Base-by-base conservation (phyloP, 371 early-diverging fungal genomes). In the Dichotomocladium elegans region DNA sequence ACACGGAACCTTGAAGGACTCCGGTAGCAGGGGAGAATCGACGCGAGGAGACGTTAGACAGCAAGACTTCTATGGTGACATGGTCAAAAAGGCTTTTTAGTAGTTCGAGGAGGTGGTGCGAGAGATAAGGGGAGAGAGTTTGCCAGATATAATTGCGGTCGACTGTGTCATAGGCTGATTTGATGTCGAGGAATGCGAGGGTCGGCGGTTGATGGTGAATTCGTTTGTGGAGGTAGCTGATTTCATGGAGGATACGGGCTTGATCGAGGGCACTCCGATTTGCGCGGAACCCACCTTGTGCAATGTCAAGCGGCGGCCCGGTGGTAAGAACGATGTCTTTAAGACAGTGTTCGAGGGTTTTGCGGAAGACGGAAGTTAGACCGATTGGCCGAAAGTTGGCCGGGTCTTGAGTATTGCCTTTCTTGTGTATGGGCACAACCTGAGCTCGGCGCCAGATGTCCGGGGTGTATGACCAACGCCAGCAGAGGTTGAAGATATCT, bases 141-240 rank as follows among this genome's bases (percentile, higher is more conserved):
- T 47, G 11, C 64, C 64, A 63, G n/a, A 58, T 58, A 27, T 51
- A 21, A 4, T 17, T 29, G 6, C 64, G 35, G 41, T 63, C 48
- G 1, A 49, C 47, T 0, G 45, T 50, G 30, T 58, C 63, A 41
- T 58, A 63, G 0, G 60, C 67, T 9, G 55, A 27, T 34, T 60
- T 55, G 7, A 62, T 67, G 19, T 67, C 63, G 2, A 67, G 55
- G 27, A 67, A 62, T 4, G 53, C 58, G 0, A 61, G 41, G n/a
- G 47, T 42, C 1, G 62, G 54, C 0, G 40, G 19, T 2, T 21
- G 52, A 3, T 53, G 17, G 40, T 52, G n/a, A n/a, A n/a, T n/a
- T n/a, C n/a, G n/a, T n/a, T n/a, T n/a, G n/a, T n/a, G n/a, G n/a
- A n/a, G n/a, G n/a, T n/a, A n/a, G n/a, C n/a, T 51, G 1, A 66